A percentile compares a stretch with the other conserved stretches of the same genome.
Evolutionary conservation across 768 basidiomycete species (phyloP).

Genomic region (Rhizopogon vesiculosus): DNA sequence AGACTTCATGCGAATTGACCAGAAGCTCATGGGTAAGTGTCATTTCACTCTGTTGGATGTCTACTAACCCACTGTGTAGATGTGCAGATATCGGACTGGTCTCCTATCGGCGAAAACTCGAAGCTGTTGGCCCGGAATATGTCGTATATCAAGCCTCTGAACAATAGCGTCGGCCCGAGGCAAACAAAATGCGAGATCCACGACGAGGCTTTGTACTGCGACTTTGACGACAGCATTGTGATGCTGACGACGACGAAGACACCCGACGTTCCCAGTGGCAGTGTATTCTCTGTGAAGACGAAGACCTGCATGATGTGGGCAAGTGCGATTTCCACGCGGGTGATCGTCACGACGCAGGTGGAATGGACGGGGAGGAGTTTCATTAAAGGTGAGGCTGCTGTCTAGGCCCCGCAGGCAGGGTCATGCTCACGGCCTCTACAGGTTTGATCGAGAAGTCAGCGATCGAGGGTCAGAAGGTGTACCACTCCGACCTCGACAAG

Average conservation of each 20-base stretch:
- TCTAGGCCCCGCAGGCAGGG: background rate
- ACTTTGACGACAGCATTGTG: conserved; percentile 79
- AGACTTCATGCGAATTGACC: conserved; percentile 86
- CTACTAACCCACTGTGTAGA: conserved; percentile 42
- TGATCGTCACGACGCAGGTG: conserved; percentile 86
- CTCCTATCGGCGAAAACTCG: conserved; percentile 55
- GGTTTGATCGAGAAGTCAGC: conserved; percentile 92
- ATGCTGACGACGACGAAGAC: conserved; percentile 88
- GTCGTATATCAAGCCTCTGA: conserved; percentile 94
- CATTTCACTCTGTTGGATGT: background rate
- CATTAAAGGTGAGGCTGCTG: conserved; percentile 68
- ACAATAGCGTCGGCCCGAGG: conserved; percentile 84
- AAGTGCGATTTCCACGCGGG: conserved; percentile 64
- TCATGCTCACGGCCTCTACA: conserved; percentile 24
- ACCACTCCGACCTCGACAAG: conserved; percentile 77
- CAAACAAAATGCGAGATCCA: conserved; percentile 94
- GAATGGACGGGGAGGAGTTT: conserved; percentile 98
- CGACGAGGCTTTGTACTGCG: conserved; percentile 76
- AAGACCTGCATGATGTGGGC: conserved; percentile 96
- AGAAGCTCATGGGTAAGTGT: conserved; percentile 78
- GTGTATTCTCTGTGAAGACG: conserved; percentile 92
- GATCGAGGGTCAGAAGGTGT: conserved; percentile 88
- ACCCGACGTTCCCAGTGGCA: conserved; percentile 93
- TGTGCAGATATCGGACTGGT: conserved; percentile 95
- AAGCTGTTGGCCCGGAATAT: conserved; percentile 81